phyloP scores from a whole-genome alignment of 495 filamentous ascomycete species.

The Penicillium cataractarum region DNA sequence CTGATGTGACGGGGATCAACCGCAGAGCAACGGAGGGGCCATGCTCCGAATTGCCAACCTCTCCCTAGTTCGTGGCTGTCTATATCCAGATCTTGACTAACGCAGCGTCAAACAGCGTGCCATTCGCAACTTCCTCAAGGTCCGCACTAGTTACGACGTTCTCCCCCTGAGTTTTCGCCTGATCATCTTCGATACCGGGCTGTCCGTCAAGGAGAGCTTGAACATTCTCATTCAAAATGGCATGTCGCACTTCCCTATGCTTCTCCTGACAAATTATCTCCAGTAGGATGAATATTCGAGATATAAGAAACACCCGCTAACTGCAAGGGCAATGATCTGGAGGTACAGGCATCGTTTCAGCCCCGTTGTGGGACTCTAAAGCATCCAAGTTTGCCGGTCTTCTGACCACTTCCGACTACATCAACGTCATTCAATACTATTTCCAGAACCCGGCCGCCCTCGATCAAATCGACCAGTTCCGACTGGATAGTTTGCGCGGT shows the following conservation, averaged over 20 bases:
- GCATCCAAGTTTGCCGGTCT: conserved; percentile 92
- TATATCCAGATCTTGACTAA: conserved; percentile 39
- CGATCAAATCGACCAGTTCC: conserved; percentile 89
- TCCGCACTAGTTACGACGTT: conserved; percentile 97
- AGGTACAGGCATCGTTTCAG: conserved; percentile 88
- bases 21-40: not conserved
- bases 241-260: conserved; percentile 43
- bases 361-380: conserved; percentile 95
- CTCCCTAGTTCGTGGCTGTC: conserved; percentile 18
- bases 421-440: conserved; percentile 99
- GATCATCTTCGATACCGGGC: conserved; percentile 90
- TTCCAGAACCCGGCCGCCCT: conserved; percentile 95
- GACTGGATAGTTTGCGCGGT: conserved; percentile 91
- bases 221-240: conserved; percentile 98
- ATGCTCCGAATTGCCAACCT: conserved; percentile 17
- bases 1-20: not conserved
- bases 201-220: conserved; percentile 96
- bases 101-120: conserved; percentile 61
- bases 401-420: conserved; percentile 92
- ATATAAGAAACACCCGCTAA: conserved; percentile 28
- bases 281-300: conserved; percentile 6
- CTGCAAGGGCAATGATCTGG: conserved; percentile 25
- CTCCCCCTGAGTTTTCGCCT: conserved; percentile 96
- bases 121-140: conserved; percentile 94
- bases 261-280: not conserved